A percentile compares a stretch with the other conserved stretches of the same genome.
Evolutionary conservation across 1,284 basidiomycete species (phyloP).

Genomic region (Coniferiporia sulphurascens): DNA sequence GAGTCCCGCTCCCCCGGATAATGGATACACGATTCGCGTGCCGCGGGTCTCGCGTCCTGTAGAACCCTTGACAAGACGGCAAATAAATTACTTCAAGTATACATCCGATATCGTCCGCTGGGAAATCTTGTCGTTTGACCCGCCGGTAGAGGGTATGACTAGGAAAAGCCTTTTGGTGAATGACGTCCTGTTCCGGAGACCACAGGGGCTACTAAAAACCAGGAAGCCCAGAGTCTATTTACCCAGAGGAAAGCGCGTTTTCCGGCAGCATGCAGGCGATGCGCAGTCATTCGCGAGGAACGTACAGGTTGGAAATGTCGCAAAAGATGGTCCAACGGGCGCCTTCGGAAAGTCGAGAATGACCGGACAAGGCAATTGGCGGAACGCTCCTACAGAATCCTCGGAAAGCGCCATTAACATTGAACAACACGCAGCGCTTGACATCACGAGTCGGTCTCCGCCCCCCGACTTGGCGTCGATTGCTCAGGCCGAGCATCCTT

Average conservation of each 20-base stretch:
- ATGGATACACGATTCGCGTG: conserved; percentile 50
- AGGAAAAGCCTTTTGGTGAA: conserved; percentile 61
- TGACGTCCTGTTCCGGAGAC: conserved; percentile 60
- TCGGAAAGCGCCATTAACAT: background rate
- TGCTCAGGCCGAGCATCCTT: conserved; percentile 7
- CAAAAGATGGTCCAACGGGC: conserved; percentile 26
- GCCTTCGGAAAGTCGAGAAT: conserved; percentile 45
- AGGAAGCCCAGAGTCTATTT: conserved; percentile 53
- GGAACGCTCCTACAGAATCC: conserved; percentile 30
- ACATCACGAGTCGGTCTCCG: conserved; percentile 43
- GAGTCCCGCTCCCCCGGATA: conserved; percentile 53
- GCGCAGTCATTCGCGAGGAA: conserved; percentile 4
- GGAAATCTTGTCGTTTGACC: conserved; percentile 72
- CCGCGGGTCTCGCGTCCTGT: conserved; percentile 42
- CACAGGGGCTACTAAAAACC: conserved; percentile 36
- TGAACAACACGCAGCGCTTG: conserved; percentile 1
- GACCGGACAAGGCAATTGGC: conserved; percentile 58
- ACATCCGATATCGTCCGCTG: conserved; percentile 37
- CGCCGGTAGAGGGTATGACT: conserved; percentile 65
- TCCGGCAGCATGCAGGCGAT: conserved; percentile 12
- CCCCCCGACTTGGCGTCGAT: conserved; percentile 40
- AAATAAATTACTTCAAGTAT: conserved; percentile 26
- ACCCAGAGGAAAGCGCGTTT: conserved; percentile 34
- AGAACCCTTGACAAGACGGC: conserved; percentile 43
- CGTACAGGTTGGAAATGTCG: conserved; percentile 23